A percentile compares a stretch with the other conserved stretches of the same genome.
These are phyloP conservation scores for Sclerotinia glacialis DNA, from an alignment of 2,329 filamentous ascomycete species.

Conservation along the genomic window DNA sequence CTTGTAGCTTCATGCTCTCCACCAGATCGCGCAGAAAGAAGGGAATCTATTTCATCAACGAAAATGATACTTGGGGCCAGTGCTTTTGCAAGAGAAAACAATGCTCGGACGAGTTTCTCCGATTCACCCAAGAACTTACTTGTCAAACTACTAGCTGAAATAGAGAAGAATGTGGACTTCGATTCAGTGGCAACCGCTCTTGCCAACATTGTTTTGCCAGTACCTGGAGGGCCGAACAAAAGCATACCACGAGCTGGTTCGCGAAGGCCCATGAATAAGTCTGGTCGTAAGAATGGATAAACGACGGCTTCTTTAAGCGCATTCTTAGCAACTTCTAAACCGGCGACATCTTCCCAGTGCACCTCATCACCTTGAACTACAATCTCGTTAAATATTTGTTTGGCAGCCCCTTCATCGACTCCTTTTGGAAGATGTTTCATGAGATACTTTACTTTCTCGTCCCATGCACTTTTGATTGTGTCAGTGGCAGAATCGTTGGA, in stretches of 20 bases:
- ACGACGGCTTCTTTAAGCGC: slow-evolving; percentile 94
- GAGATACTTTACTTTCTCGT: slow-evolving; percentile 60
- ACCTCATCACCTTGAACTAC: slow-evolving; percentile 93
- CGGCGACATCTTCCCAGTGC: slow-evolving; percentile 90
- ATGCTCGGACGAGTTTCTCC: slow-evolving; percentile 89
- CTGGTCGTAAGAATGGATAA: slow-evolving; percentile 91
- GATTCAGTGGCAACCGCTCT: slow-evolving; percentile 93
- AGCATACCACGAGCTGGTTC: slow-evolving; percentile 95
- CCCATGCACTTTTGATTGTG: slow-evolving; percentile 53
- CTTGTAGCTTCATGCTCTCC: slow-evolving; percentile 91
- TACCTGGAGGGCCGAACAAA: slow-evolving; percentile 94
- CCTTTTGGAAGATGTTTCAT: slow-evolving; percentile 78
- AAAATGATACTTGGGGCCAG: slow-evolving; percentile 96
- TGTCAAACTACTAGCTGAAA: slow-evolving; percentile 89
- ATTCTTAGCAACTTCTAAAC: slow-evolving; percentile 83
- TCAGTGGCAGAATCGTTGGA: slow-evolving; percentile 44
- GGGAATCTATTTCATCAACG: slow-evolving; percentile 94
- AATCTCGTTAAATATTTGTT: slow-evolving; percentile 94
- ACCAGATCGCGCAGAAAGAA: slow-evolving; percentile 79
- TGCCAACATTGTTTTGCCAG: slow-evolving; percentile 97
- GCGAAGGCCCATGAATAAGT: slow-evolving; percentile 91
- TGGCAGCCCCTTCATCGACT: slow-evolving; percentile 77
- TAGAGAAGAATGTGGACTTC: slow-evolving; percentile 93
- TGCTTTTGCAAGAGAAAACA: slow-evolving; percentile 85
- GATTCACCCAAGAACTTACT: slow-evolving; percentile 96